These are phyloP conservation scores for Euphorbia tirucalli DNA, from an alignment of 345 rosid genomes.

Conservation along the genomic window DNA sequence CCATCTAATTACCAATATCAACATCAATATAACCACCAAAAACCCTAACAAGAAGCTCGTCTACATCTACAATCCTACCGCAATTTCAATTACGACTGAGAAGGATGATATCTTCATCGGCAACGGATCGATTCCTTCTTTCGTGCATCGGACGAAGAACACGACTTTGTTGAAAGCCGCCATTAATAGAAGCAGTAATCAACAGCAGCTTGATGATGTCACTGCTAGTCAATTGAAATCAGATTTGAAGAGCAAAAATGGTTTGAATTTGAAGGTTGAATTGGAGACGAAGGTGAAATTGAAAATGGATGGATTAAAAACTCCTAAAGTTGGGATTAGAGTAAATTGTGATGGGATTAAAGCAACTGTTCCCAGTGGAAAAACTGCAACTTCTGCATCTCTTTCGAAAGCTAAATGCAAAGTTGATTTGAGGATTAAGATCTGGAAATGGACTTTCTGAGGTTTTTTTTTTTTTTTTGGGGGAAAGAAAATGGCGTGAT, in stretches of 20 bases:
- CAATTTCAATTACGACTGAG: slow-evolving; percentile 37
- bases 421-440: slow-evolving; percentile 75
- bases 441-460: slow-evolving; percentile 76
- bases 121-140: slow-evolving; percentile 47
- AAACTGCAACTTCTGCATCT: slow-evolving; percentile 48
- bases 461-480: no score
- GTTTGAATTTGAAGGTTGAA: slow-evolving; percentile 49
- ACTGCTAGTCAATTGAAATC: slow-evolving; percentile 46
- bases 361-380: slow-evolving; percentile 55
- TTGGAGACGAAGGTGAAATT: slow-evolving; percentile 63
- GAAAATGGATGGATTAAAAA: slow-evolving; percentile 62
- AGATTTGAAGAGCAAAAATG: slow-evolving; percentile 55
- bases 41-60: slow-evolving; percentile 82
- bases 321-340: slow-evolving; percentile 57
- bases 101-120: slow-evolving; percentile 52
- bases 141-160: slow-evolving; percentile 68
- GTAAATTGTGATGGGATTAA: slow-evolving; percentile 68
- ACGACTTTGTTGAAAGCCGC: slow-evolving; percentile 54
- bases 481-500: background rate
- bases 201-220: slow-evolving; percentile 41
- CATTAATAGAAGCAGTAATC: slow-evolving; percentile 34
- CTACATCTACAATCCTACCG: slow-evolving; percentile 46
- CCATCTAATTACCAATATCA: slow-evolving; percentile 48
- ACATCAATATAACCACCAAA: slow-evolving; percentile 57
- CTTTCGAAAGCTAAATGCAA: slow-evolving; percentile 62